These are phyloP conservation scores for Gracilariopsis chorda DNA, from an alignment of 23 red algal genomes.

Conservation along the genomic window DNA sequence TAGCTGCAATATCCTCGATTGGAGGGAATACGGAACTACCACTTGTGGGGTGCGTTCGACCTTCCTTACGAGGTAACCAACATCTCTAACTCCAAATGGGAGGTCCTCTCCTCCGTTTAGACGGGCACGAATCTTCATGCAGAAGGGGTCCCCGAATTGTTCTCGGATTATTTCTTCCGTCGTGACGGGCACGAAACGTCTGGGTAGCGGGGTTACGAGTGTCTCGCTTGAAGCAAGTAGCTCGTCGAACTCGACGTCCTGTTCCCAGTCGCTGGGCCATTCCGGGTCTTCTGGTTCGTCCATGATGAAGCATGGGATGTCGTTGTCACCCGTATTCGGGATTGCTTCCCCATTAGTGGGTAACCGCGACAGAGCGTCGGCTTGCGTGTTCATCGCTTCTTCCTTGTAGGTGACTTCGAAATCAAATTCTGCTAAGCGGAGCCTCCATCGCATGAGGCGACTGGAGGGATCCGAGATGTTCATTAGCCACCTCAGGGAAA, in stretches of 20 bases:
- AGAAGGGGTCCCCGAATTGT: not conserved
- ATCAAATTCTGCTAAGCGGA: too few relatives aligned
- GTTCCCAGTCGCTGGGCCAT: too few relatives aligned
- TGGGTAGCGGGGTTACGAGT: not conserved
- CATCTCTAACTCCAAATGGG: too few relatives aligned
- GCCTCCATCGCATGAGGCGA: too few relatives aligned
- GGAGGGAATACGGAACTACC: not conserved
- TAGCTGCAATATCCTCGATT: not conserved
- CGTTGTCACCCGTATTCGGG: not conserved
- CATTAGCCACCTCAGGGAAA: too few relatives aligned
- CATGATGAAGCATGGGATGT: conserved; percentile 24
- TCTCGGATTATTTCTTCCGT: conserved; percentile 12
- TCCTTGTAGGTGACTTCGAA: too few relatives aligned
- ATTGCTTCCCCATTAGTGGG: not conserved
- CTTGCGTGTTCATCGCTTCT: not conserved
- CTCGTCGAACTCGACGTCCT: not conserved
- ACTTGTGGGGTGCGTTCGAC: not conserved
- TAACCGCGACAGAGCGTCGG: too few relatives aligned
- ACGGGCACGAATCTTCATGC: too few relatives aligned
- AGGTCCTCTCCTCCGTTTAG: too few relatives aligned
- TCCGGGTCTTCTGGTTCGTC: not conserved
- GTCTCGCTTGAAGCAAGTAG: not conserved
- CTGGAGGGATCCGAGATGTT: too few relatives aligned
- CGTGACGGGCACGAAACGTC: not conserved
- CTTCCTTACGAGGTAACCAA: too few relatives aligned